phyloP scores from a whole-genome alignment of 2,329 filamentous ascomycete genomes.

The Amauroascus niger region DNA sequence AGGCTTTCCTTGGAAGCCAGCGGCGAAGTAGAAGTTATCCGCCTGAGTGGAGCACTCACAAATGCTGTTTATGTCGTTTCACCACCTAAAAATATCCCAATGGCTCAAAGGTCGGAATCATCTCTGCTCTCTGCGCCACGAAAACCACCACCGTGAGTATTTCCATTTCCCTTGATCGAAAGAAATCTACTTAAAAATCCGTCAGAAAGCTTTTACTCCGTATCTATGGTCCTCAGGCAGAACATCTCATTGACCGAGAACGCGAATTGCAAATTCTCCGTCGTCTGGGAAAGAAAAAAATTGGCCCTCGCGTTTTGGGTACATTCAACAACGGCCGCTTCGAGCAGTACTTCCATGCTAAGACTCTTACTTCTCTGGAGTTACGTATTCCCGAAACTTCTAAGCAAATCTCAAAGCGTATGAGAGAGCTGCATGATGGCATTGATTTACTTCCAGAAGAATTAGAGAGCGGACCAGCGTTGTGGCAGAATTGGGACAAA shows the following conservation, averaged over 20 bases:
- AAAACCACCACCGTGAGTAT: slow-evolving; percentile 46
- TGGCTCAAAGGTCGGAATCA: slow-evolving; percentile 31
- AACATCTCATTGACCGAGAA: slow-evolving; percentile 89
- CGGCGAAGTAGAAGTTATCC: slow-evolving; percentile 37
- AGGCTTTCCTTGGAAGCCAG: slow-evolving; percentile 52
- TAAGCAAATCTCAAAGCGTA: slow-evolving; percentile 89
- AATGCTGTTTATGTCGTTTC: slow-evolving; percentile 94
- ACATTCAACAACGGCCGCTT: slow-evolving; percentile 94
- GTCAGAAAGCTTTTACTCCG: slow-evolving; percentile 68
- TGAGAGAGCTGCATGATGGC: slow-evolving; percentile 91
- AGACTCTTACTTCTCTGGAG: slow-evolving; percentile 65
- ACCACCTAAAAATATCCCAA: slow-evolving; percentile 57
- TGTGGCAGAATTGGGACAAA: slow-evolving; percentile 91
- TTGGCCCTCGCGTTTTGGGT: slow-evolving; percentile 80
- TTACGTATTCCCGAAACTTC: slow-evolving; percentile 74
- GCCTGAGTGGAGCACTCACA: slow-evolving; percentile 75
- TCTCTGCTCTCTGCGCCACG: slow-evolving; percentile 32
- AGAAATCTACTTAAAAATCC: slow-evolving; percentile 4
- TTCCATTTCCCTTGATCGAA: not conserved
- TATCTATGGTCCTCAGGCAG: slow-evolving; percentile 89
- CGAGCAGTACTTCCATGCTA: slow-evolving; percentile 84
- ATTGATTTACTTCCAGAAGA: slow-evolving; percentile 77
- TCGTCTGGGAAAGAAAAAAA: slow-evolving; percentile 80
- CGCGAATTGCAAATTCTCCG: slow-evolving; percentile 78
- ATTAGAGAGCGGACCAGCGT: slow-evolving; percentile 64